phyloP scores from a whole-genome alignment of 2,329 filamentous ascomycete species.

The Bretziella fagacearum region DNA sequence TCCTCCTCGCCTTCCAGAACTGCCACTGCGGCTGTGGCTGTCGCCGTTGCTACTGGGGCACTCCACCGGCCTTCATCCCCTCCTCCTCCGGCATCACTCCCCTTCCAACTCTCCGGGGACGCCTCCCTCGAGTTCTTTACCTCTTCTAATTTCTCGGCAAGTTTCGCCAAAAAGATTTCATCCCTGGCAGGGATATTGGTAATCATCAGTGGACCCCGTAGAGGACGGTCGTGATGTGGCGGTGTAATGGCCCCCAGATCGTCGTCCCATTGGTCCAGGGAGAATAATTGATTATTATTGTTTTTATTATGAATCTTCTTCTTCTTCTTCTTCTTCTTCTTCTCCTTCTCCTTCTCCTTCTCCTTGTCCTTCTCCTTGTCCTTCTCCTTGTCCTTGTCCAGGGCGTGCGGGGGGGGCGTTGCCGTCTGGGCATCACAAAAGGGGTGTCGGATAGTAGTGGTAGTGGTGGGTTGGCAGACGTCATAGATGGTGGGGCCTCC shows the following conservation, averaged over 20 bases:
- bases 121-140: conserved; percentile 29
- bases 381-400: neutral
- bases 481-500: conserved; percentile 3
- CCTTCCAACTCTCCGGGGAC: conserved; percentile 11
- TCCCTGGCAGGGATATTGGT: conserved; percentile 39
- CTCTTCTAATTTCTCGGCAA: conserved; percentile 35
- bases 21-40: no score
- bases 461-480: neutral
- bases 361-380: neutral
- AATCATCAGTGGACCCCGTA: conserved; percentile 37
- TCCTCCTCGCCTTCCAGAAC: neutral
- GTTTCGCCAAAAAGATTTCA: conserved; percentile 33
- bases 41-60: neutral
- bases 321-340: no score
- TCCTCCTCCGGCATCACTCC: no score
- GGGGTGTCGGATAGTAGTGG: neutral
- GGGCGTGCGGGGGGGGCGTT: neutral
- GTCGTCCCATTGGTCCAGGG: no score
- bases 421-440: neutral
- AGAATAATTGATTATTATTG: no score
- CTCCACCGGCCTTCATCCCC: neutral
- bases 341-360: neutral
- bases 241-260: conserved; percentile 21
- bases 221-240: conserved; percentile 27
- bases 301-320: no score